These are phyloP conservation scores for Silene vulgaris DNA, from an alignment of 179 eudicot species.

Conservation along the genomic window DNA sequence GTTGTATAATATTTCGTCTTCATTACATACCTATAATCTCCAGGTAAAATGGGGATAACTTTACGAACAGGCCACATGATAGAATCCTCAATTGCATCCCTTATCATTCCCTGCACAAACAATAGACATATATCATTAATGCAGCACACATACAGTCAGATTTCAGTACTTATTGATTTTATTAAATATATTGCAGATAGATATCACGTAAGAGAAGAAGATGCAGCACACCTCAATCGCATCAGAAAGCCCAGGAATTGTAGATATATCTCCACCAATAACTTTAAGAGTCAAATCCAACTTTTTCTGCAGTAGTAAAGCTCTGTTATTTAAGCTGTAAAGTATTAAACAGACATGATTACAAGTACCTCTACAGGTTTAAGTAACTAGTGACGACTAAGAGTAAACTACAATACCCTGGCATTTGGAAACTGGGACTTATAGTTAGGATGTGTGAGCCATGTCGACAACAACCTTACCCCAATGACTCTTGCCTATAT, in stretches of 20 bases:
- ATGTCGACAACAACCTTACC: not conserved
- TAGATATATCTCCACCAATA: conserved; percentile 70
- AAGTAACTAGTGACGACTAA: not conserved
- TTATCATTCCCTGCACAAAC: conserved; percentile 55
- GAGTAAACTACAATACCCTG: not conserved
- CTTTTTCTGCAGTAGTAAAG: conserved; percentile 57
- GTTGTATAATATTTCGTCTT: not conserved
- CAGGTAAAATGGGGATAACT: conserved; percentile 76
- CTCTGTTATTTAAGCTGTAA: conserved; percentile 4
- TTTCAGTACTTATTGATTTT: not conserved
- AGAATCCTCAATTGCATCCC: conserved; percentile 86
- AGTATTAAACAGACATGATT: not conserved
- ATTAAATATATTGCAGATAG: not conserved
- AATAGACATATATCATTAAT: not conserved
- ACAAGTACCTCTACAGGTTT: not conserved
- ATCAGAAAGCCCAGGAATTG: conserved; percentile 80
- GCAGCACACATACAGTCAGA: not conserved
- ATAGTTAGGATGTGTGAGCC: not conserved
- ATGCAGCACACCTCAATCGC: conserved; percentile 70
- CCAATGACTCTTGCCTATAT: not conserved
- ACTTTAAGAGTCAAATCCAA: conserved; percentile 76
- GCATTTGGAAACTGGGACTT: not conserved
- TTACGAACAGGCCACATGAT: conserved; percentile 87
- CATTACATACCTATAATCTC: conserved; percentile 63
- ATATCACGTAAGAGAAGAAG: not conserved